Conservation (phyloP, 306 rosid genomes). For the Glycyrrhiza uralensis region DNA sequence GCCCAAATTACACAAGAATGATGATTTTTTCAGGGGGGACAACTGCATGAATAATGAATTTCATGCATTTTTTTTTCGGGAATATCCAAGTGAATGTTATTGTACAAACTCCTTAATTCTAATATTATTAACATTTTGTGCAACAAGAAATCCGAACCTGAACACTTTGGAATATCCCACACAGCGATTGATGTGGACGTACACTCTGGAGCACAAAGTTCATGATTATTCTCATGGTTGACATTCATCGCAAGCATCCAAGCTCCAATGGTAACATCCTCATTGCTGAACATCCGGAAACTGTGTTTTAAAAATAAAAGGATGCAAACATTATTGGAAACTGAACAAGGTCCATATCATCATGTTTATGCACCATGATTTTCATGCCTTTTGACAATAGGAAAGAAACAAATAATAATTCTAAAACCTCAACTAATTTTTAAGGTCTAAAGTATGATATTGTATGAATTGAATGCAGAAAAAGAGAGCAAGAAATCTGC, state of each 20-base stretch:
- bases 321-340: constrained; percentile 1
- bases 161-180: constrained; percentile 98
- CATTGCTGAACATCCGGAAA: constrained; percentile 98
- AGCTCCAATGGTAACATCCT: constrained; percentile 96
- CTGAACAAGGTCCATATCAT: neutral
- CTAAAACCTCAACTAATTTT: neutral
- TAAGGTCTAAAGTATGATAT: neutral
- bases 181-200: constrained; percentile 81
- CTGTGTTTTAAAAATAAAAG: constrained; percentile 40
- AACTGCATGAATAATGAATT: too few species aligned
- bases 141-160: constrained; percentile 59
- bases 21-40: too few species aligned
- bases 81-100: neutral
- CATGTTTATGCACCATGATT: neutral
- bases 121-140: neutral
- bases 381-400: neutral
- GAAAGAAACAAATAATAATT: neutral
- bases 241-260: constrained; percentile 99
- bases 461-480: neutral
- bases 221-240: constrained; percentile 73
- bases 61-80: neutral
- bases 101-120: neutral
- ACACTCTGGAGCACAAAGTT: constrained; percentile 64
- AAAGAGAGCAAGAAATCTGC: neutral
- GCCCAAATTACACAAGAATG: neutral